Base-by-base conservation (phyloP, 1,139 yeast genomes). In the Hyphopichia khmerensis region DNA sequence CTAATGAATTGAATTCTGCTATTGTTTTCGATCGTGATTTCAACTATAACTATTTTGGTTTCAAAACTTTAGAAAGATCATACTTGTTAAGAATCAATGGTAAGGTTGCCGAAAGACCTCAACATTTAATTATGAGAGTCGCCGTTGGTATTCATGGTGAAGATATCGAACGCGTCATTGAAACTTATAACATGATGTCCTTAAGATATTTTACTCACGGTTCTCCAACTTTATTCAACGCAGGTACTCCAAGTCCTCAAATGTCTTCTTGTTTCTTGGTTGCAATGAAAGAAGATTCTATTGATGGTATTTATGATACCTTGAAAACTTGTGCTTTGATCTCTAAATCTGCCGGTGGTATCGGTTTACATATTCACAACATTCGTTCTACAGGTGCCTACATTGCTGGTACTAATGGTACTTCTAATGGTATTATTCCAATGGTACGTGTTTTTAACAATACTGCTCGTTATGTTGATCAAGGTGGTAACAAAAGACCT, bases 401-500 rank as follows among this genome's bases (percentile, higher is more conserved):
- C 62, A 88, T 88, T 61, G 89, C 95, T 45, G 91, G 95, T 53
- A 85, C 96, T 16, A 88, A 87, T 58, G 96, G 96, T 56, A 84
- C 91, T 30, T 87, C 96, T 23, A 88, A 84, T 55, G 96, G 96
- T 49, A 75, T 88, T 49, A 83, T 88, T 47, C 96, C 96, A 39
- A 88, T 88, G 96, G 77, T 88, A 43, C 80, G 96, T 56, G 96
- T 88, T 23, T 88, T 80, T 73, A 88, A 88, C 74, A 87, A 87
- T 67, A 87, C 96, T 44, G 96, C 96, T 27, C 79, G 96, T 60
- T 88, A 88, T 56, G 96, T 88, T 40, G 96, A 88, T 57, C 96
- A 88, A 71, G 96, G 96, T 61, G 96, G 96, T 55, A 88, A 88
- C 72, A 89, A 89, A 66, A 80, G 96, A 60, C 96, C 96, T 2